These are phyloP conservation scores for Pseudozyma flocculosa DNA, from an alignment of 1,284 basidiomycete species.

Conservation along the genomic window DNA sequence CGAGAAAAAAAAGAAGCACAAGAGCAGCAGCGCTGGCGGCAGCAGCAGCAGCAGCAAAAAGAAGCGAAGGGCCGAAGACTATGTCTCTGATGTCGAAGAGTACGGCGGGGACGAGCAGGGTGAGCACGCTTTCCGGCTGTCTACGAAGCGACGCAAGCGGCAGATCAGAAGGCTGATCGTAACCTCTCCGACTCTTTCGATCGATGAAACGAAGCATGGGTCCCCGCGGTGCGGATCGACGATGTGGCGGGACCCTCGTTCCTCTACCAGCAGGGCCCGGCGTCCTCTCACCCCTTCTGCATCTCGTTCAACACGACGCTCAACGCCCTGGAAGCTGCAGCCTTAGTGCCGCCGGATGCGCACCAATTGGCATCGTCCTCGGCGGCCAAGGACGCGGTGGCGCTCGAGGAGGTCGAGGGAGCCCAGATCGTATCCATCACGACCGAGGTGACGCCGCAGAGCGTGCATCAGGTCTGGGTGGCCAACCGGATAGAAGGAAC, in stretches of 20 bases:
- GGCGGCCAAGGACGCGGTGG: constrained; percentile 2
- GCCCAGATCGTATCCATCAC: constrained; percentile 17
- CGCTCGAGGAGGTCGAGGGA: constrained; percentile 20
- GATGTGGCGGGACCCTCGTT: constrained; percentile 38
- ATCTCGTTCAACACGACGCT: constrained; percentile 25
- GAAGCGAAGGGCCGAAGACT: constrained; percentile 8
- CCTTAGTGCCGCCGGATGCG: constrained; percentile 5
- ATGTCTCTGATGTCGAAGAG: constrained; percentile 34
- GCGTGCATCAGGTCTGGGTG: constrained; percentile 51
- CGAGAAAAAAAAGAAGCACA: constrained; percentile 18
- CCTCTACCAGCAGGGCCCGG: constrained; percentile 10
- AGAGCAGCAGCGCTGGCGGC: constrained; percentile 10
- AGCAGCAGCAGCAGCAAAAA: constrained; percentile 6
- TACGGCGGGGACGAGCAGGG: constrained; percentile 41
- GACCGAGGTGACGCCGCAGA: constrained; percentile 21
- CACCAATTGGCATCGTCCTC: not conserved
- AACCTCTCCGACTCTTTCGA: too few relatives aligned
- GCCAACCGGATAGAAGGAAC: constrained; percentile 31
- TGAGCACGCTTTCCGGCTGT: too few relatives aligned
- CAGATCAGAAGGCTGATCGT: too few relatives aligned
- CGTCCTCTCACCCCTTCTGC: constrained; percentile 6
- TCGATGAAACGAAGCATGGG: too few relatives aligned
- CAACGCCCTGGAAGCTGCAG: constrained; percentile 21
- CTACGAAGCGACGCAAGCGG: too few relatives aligned
- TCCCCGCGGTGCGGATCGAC: constrained; percentile 16